These are phyloP conservation scores for Rhizopogon salebrosus DNA, from an alignment of 768 basidiomycete genomes.

Conservation along the genomic window DNA sequence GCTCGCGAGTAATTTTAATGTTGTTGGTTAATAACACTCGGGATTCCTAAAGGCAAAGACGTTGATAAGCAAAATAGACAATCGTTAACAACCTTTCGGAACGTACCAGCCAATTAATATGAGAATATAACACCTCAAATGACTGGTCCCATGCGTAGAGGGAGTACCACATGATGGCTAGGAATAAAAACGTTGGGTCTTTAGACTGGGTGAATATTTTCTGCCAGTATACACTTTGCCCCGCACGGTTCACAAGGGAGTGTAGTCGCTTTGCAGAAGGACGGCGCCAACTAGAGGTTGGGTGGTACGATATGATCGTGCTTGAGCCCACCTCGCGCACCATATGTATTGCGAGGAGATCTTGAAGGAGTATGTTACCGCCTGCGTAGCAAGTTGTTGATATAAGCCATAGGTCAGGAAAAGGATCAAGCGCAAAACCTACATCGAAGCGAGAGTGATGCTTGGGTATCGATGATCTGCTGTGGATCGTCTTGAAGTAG, in stretches of 20 bases:
- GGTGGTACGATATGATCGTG: conserved; percentile 33
- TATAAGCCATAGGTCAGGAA: background rate
- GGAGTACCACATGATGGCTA: conserved; percentile 51
- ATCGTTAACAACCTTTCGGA: background rate
- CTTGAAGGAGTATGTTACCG: conserved; percentile 24
- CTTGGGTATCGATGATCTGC: conserved; percentile 30
- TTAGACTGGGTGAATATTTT: conserved; percentile 25
- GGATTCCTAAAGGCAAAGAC: conserved; percentile 34
- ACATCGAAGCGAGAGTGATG: conserved; percentile 23
- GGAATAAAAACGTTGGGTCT: conserved; percentile 29
- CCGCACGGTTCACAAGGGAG: conserved; percentile 27
- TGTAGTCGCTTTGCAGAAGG: conserved; percentile 24
- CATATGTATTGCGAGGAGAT: conserved; percentile 36
- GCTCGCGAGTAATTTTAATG: conserved; percentile 40
- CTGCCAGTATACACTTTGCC: conserved; percentile 32
- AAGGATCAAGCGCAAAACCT: background rate
- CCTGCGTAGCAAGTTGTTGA: conserved; percentile 2
- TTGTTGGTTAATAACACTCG: conserved; percentile 32
- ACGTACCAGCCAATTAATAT: conserved; percentile 47
- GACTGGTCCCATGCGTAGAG: conserved; percentile 61
- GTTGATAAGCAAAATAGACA: background rate
- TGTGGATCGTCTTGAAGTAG: conserved; percentile 9
- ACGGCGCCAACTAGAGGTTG: conserved; percentile 17
- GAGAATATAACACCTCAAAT: conserved; percentile 44
- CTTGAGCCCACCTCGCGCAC: conserved; percentile 22